Base-by-base conservation (phyloP, 2,329 filamentous ascomycete genomes). In the Xylariaceae sp. region DNA sequence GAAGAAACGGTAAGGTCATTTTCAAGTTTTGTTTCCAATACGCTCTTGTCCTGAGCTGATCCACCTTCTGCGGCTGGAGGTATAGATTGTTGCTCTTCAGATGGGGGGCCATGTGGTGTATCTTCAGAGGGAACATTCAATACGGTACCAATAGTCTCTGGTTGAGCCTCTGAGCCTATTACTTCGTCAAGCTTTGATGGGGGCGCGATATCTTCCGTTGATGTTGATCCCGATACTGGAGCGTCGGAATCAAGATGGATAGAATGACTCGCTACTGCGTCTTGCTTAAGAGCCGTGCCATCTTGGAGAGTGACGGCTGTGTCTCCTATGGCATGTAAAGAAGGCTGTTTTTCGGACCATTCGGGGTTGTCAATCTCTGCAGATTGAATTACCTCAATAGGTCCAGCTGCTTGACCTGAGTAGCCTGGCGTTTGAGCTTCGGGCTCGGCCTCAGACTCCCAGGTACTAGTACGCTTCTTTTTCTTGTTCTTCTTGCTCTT, bases 391-490 rank as follows among this genome's bases (percentile, higher is more conserved):
- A 23, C 10, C 4, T 49, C 36, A 16, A 49, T 32, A 16, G 44
- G 44, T 20, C 10, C 35, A 13, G 21, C 27, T 39, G 37, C 20
- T 13, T 47, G 21, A 16, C 69, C 65, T 56, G 53, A 9, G 3
- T 55, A 57, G 15, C 36, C 39, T 39, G 59, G 46, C 36, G 36
- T 24, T 45, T 50, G 53, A 44, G 50, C 24, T 53, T 63, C 62
- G 16, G 61, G 47, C n/a, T 62, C 60, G 36, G 51, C 35, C 23
- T 49, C 54, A 18, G 32, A 45, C 18, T 60, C 49, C 39, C 60
- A 58, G 20, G 15, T 27, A 21, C 30, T 55, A n/a, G 43, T 39
- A 15, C 46, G 51, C 36, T 57, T 50, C 51, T 60, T 57, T 39
- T 57, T 58, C 49, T 53, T 59, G n/a, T 41, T 23, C 37, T 45